Evolutionary conservation across 768 basidiomycete species (phyloP), one percentile per base, ranked within the genome.

Genomic region (Pulveroboletus sp.): DNA sequence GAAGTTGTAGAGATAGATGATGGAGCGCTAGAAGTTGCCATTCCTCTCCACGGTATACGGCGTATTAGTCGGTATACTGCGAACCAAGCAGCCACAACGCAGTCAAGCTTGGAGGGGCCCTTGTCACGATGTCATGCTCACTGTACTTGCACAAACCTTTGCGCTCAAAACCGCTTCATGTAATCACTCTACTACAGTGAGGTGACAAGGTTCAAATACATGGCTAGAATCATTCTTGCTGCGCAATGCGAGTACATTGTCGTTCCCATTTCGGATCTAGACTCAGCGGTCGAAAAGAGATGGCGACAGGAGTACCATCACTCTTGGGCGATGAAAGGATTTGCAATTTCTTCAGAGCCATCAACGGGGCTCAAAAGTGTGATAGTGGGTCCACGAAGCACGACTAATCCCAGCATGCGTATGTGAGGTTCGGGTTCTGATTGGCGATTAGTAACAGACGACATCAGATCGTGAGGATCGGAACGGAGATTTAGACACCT

Each of bases 361-460:
- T 98, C 95, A 11, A 93, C 88, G 3, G 95, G 95, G 63, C 90
- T 93, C 51, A 98, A 76, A 7, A 98, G 78, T 0, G 92, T 94
- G 63, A 98, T 86, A 50, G 94, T 95, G 1, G 95, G 94, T 10
- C 95, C 95, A 39, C 95, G 79, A 18, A 96, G 80, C 36, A 98
- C 95, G 5, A 85, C 89, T 10, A 98, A 73, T 12, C 95, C 95
- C 5, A 98, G 75, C 7, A 73, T 61, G 47, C 87, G 83, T 42
- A 73, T 80, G 42, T 77, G 78, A 15, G 76, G 79, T 57, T 86
- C 77, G 21, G 83, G 82, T 57, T 85, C 85, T 85, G 68, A 47
- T 54, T 38, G 42, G 51, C 21, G 26, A 35, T 45, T 12, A 33
- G 48, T 46, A 8, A 39, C 14, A 37, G 27, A 40, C 24, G 18